phyloP scores from a whole-genome alignment of 2,329 filamentous ascomycete genomes.

The Paraphaeosphaeria sporulosa region DNA sequence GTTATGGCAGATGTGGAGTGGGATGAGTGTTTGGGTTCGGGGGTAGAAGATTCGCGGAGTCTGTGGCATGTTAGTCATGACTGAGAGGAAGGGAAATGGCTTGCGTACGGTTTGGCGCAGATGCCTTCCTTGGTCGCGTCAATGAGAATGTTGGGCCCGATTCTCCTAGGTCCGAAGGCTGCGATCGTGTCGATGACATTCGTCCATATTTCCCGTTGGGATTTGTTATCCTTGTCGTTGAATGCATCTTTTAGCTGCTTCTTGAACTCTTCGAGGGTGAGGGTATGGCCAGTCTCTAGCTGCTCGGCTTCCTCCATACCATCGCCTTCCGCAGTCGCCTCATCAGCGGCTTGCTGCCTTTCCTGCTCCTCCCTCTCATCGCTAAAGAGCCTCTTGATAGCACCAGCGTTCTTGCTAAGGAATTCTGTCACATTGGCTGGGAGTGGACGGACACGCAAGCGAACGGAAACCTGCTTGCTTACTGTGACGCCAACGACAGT shows the following conservation, averaged over 20 bases:
- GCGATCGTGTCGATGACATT: slow-evolving; percentile 79
- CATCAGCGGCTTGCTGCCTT: slow-evolving; percentile 46
- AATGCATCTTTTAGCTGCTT: slow-evolving; percentile 73
- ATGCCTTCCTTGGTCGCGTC: slow-evolving; percentile 78
- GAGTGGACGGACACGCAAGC: slow-evolving; percentile 79
- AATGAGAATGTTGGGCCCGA: slow-evolving; percentile 87
- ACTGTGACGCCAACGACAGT: slow-evolving; percentile 77
- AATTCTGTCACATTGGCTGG: slow-evolving; percentile 84
- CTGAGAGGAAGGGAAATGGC: background rate
- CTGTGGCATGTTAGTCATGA: slow-evolving; percentile 26
- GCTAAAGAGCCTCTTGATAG: slow-evolving; percentile 80
- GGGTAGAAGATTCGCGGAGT: slow-evolving; percentile 37
- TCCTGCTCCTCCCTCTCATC: slow-evolving; percentile 65
- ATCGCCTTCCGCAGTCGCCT: slow-evolving; percentile 48
- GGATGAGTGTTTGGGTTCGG: slow-evolving; percentile 44
- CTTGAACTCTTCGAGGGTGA: slow-evolving; percentile 80
- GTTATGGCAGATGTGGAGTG: slow-evolving; percentile 54
- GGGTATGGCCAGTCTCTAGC: slow-evolving; percentile 62
- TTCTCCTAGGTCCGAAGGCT: slow-evolving; percentile 86
- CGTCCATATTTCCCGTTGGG: slow-evolving; percentile 78
- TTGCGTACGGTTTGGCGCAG: slow-evolving; percentile 73
- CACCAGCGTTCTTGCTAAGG: slow-evolving; percentile 77
- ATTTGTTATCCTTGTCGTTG: slow-evolving; percentile 73
- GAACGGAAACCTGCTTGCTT: slow-evolving; percentile 84
- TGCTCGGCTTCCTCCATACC: slow-evolving; percentile 60